Conservation (phyloP, 1,139 yeast species). For the Tardiomyces digboiensis region DNA sequence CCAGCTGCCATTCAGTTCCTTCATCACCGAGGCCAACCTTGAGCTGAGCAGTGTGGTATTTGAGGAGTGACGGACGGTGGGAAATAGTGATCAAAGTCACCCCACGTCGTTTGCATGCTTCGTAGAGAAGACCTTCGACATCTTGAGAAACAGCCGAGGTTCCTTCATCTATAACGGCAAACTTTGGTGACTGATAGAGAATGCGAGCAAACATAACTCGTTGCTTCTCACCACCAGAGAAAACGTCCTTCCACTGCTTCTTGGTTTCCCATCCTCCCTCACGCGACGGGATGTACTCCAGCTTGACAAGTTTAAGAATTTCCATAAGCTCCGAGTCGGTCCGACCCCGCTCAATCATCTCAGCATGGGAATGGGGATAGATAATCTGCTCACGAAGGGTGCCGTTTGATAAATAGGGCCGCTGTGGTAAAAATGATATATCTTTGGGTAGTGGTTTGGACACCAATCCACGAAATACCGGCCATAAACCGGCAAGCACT, state of each 20-base stretch:
- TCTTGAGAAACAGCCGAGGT: slow-evolving; percentile 91
- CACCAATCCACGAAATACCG: slow-evolving; percentile 70
- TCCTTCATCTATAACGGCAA: slow-evolving; percentile 85
- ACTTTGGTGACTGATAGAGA: slow-evolving; percentile 69
- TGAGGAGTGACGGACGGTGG: slow-evolving; percentile 77
- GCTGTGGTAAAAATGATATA: slow-evolving; percentile 85
- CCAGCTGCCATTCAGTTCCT: slow-evolving; percentile 38
- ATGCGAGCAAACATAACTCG: slow-evolving; percentile 85
- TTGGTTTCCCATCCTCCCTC: slow-evolving; percentile 52
- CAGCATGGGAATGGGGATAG: slow-evolving; percentile 73
- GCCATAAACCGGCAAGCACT: slow-evolving; percentile 87
- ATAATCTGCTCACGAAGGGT: slow-evolving; percentile 81
- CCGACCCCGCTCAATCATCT: slow-evolving; percentile 63
- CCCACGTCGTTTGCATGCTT: slow-evolving; percentile 55
- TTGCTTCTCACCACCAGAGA: slow-evolving; percentile 95
- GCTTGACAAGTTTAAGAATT: slow-evolving; percentile 64
- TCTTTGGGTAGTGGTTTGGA: slow-evolving; percentile 66
- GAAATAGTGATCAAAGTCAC: slow-evolving; percentile 79
- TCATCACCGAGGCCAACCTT: slow-evolving; percentile 55
- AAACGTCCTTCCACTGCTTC: slow-evolving; percentile 84
- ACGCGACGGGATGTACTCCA: slow-evolving; percentile 64
- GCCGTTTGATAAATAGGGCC: slow-evolving; percentile 75
- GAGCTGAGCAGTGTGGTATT: slow-evolving; percentile 64
- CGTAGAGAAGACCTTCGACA: slow-evolving; percentile 84
- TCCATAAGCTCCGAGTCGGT: slow-evolving; percentile 62